These are phyloP conservation scores for Letharia columbiana DNA, from an alignment of 495 filamentous ascomycete genomes.

Conservation along the genomic window DNA sequence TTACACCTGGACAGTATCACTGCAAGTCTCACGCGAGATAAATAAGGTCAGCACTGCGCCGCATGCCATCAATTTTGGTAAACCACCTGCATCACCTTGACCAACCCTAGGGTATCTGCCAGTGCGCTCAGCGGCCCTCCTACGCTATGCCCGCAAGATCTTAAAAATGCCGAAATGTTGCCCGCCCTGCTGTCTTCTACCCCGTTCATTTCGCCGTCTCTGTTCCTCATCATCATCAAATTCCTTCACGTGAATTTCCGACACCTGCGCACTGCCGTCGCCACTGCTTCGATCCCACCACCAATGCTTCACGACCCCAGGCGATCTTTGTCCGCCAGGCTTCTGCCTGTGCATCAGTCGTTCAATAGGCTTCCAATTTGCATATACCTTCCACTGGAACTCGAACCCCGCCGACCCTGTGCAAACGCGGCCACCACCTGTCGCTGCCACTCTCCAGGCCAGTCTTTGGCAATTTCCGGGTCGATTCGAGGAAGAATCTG, in stretches of 20 bases:
- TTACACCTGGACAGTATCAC: background rate
- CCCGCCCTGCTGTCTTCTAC: background rate
- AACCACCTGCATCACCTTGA: background rate
- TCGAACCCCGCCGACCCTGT: conserved; percentile 6
- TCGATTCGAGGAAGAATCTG: conserved; percentile 19
- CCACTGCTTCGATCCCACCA: background rate
- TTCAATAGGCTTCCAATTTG: conserved; percentile 15
- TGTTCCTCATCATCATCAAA: background rate
- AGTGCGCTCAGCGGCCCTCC: background rate
- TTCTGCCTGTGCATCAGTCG: conserved; percentile 6
- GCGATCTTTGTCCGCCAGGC: background rate
- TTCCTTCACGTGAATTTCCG: background rate
- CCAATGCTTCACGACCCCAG: background rate
- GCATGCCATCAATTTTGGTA: background rate
- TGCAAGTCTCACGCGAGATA: background rate
- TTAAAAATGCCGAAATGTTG: background rate
- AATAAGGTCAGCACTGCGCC: background rate
- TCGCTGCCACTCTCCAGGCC: conserved; percentile 12
- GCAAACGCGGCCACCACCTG: conserved; percentile 1
- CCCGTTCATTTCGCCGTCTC: background rate
- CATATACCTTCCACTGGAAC: conserved; percentile 12
- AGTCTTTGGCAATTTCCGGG: conserved; percentile 14
- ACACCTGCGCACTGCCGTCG: background rate
- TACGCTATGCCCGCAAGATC: background rate
- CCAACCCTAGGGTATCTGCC: conserved; percentile 5